phyloP scores from a whole-genome alignment of 306 rosid species.

The Sicyos baderoa region DNA sequence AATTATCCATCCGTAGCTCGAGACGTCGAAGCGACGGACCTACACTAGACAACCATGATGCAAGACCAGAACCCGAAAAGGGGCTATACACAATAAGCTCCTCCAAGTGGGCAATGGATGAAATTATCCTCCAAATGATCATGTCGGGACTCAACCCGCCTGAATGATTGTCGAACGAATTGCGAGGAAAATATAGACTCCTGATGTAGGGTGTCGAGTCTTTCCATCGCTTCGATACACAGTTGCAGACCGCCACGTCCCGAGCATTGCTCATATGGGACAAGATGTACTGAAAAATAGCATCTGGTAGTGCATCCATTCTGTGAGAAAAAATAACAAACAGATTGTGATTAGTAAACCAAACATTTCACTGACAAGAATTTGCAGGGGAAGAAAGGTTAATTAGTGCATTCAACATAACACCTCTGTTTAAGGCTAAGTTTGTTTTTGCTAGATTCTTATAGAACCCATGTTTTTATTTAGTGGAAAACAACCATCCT shows the following conservation, averaged over 20 bases:
- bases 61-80: slow-evolving; percentile 67
- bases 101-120: slow-evolving; percentile 44
- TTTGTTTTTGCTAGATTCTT: too few species aligned
- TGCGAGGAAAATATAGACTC: slow-evolving; percentile 74
- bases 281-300: slow-evolving; percentile 62
- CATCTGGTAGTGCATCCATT: slow-evolving; percentile 83
- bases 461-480: too few species aligned
- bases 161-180: slow-evolving; percentile 48
- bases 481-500: too few species aligned
- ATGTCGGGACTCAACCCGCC: slow-evolving; percentile 41
- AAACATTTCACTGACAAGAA: neutral
- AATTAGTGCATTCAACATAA: neutral
- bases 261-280: slow-evolving; percentile 57
- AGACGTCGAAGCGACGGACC: slow-evolving; percentile 56
- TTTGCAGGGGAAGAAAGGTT: neutral
- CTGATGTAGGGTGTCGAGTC: slow-evolving; percentile 48
- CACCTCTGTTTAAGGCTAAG: too few species aligned
- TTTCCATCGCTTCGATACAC: slow-evolving; percentile 83
- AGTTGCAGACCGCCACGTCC: slow-evolving; percentile 73
- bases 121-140: slow-evolving; percentile 60
- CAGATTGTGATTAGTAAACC: slow-evolving; percentile 18
- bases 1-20: slow-evolving; percentile 85
- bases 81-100: slow-evolving; percentile 75
- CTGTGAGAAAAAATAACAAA: slow-evolving; percentile 30
- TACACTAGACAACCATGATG: slow-evolving; percentile 56